These are phyloP conservation scores for Rubia balearica DNA, from an alignment of 305 asterid species.

Conservation along the genomic window DNA sequence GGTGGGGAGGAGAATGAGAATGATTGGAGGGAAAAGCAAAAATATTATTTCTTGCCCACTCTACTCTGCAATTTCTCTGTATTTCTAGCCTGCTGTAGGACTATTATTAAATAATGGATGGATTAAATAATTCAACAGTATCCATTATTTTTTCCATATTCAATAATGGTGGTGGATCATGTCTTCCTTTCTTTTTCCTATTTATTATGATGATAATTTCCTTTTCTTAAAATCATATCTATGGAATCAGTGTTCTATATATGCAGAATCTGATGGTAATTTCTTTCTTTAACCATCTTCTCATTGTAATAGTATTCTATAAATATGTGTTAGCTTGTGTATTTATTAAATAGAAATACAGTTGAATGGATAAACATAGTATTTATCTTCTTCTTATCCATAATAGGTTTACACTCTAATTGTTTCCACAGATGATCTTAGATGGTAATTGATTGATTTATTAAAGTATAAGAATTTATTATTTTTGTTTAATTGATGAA, in stretches of 20 bases:
- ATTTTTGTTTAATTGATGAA: no score
- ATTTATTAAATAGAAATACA: no score
- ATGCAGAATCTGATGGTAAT: no score
- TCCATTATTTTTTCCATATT: conserved; percentile 7
- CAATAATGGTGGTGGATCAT: conserved; percentile 9
- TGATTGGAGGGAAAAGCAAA: conserved; percentile 54
- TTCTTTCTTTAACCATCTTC: no score
- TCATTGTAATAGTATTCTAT: no score
- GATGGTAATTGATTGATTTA: neutral
- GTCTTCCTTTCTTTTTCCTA: neutral
- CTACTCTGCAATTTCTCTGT: neutral
- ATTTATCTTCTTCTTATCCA: neutral
- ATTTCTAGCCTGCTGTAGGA: neutral
- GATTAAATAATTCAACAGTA: neutral
- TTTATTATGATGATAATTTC: neutral
- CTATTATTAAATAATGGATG: conserved; percentile 5
- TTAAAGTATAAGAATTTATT: neutral
- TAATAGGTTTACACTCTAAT: neutral
- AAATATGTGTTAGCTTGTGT: no score
- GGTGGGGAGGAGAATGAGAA: conserved; percentile 47
- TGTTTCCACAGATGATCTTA: neutral
- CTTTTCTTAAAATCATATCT: neutral
- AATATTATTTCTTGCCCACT: neutral
- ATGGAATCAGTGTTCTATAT: no score
- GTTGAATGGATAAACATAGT: neutral